Base-by-base conservation (phyloP, 2,329 filamentous ascomycete genomes). In the Fusarium sp. region DNA sequence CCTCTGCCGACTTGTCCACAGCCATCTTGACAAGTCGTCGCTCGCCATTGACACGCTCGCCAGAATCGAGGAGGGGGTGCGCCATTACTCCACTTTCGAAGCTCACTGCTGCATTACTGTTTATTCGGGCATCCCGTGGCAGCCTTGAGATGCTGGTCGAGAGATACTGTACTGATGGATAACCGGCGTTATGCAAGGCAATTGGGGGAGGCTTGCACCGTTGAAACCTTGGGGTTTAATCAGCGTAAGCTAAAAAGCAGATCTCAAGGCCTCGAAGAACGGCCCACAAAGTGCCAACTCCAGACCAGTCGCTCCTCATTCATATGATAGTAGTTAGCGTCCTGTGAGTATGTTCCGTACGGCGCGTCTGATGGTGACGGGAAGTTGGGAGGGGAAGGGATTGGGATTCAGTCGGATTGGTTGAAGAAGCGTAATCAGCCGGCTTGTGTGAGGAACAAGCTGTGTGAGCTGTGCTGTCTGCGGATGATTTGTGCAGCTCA, bases 21-120 rank as follows among this genome's bases (percentile, higher is more conserved):
- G 65, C 69, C 58, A 57, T 72, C 42, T 62, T 61, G 65, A 71
- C 70, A 72, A 74, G 67, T 70, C 57, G 57, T 63, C 50, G 65
- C 61, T 69, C 61, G 64, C 61, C 57, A 62, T 62, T 50, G 33
- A 70, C 57, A 65, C 45, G 63, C 63, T 54, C 52, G 62, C 57
- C 61, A 56, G 65, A 49, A 46, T 62, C 52, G 40, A 72, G 56
- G 49, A 70, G 68, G 68, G 69, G 70, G 47, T 70, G 70, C 66
- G 69, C 72, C 72, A 72, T 72, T 65, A 49, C 69, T 74, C 69
- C 72, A 74, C 72, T 41, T 54, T 33, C 37, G 50, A 44, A 65
- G 57, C 64, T 71, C 72, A 63, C 51, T 61, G 65, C 64, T 68
- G 71, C 70, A 72, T 65, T 51, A 56, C 65, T 62, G 34, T 67